A percentile compares a stretch with the other conserved stretches of the same genome.
phyloP scores from a whole-genome alignment of 768 basidiomycete genomes.

The Trametes coccinea region DNA sequence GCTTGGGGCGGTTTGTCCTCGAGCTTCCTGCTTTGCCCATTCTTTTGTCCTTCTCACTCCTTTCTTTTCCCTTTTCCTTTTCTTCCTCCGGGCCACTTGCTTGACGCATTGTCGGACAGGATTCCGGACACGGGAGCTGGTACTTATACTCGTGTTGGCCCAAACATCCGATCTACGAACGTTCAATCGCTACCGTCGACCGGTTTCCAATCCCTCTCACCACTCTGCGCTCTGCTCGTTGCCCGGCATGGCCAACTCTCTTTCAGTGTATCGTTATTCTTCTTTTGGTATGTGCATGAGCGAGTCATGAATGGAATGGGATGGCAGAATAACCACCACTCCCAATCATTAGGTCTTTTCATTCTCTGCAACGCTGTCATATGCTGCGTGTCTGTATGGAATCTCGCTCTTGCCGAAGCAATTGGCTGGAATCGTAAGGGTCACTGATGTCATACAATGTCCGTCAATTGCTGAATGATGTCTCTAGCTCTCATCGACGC shows the following conservation, averaged over 20 bases:
- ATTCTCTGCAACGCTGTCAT: slow-evolving; percentile 65
- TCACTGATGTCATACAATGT: not conserved
- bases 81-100: slow-evolving; percentile 20
- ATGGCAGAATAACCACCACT: slow-evolving; percentile 4
- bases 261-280: slow-evolving; percentile 56
- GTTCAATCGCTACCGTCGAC: slow-evolving; percentile 32
- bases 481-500: slow-evolving; percentile 49
- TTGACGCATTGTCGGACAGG: slow-evolving; percentile 34
- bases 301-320: not conserved
- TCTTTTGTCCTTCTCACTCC: slow-evolving; percentile 10
- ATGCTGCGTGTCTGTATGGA: slow-evolving; percentile 70
- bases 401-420: slow-evolving; percentile 50
- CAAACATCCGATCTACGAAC: slow-evolving; percentile 11
- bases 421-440: slow-evolving; percentile 42
- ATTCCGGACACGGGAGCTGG: slow-evolving; percentile 33
- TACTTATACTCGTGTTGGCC: slow-evolving; percentile 24
- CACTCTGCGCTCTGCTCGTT: slow-evolving; percentile 24
- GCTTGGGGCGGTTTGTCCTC: not conserved
- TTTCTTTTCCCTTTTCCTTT: slow-evolving; percentile 4
- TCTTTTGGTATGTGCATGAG: slow-evolving; percentile 52
- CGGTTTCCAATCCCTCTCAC: slow-evolving; percentile 33
- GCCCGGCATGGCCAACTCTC: slow-evolving; percentile 43
- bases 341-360: slow-evolving; percentile 48
- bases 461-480: not conserved
- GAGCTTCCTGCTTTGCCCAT: slow-evolving; percentile 21